Conservation (phyloP, 2,329 filamentous ascomycete species). For the Peltaster fructicola region DNA sequence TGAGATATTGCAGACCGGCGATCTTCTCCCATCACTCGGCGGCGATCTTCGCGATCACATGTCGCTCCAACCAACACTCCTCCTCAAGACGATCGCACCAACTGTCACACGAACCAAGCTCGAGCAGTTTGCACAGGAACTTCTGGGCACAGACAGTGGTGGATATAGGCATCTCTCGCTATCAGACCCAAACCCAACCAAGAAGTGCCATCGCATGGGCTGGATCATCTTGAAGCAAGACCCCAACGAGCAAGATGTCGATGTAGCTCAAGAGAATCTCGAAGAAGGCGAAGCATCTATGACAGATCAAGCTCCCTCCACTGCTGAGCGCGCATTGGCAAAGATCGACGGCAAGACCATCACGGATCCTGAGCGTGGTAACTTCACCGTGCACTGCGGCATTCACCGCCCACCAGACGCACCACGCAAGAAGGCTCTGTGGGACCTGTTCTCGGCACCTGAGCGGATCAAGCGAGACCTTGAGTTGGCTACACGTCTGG, state of each 20-base stretch:
- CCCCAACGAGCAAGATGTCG: conserved; percentile 42
- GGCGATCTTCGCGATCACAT: conserved; percentile 82
- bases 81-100: conserved; percentile 96
- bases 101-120: conserved; percentile 88
- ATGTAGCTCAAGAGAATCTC: conserved; percentile 33
- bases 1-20: conserved; percentile 81
- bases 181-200: conserved; percentile 90
- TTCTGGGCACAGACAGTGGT: conserved; percentile 76
- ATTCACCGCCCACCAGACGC: conserved; percentile 79
- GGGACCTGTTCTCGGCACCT: conserved; percentile 89
- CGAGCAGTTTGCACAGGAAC: conserved; percentile 85
- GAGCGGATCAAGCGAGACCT: conserved; percentile 88
- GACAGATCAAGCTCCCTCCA: conserved; percentile 15
- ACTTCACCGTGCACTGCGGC: conserved; percentile 94
- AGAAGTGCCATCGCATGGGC: conserved; percentile 91
- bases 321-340: conserved; percentile 60
- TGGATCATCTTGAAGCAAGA: conserved; percentile 92
- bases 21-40: conserved; percentile 66
- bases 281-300: conserved; percentile 6
- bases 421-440: conserved; percentile 83
- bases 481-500: conserved; percentile 61
- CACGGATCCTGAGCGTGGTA: conserved; percentile 78
- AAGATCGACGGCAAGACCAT: conserved; percentile 97
- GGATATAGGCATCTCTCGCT: conserved; percentile 93
- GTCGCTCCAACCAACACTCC: conserved; percentile 70